Percentiles rank a stretch among this genome's conserved stretches.
phyloP scores from a whole-genome alignment of 768 basidiomycete species.

The Mycena indigotica region DNA sequence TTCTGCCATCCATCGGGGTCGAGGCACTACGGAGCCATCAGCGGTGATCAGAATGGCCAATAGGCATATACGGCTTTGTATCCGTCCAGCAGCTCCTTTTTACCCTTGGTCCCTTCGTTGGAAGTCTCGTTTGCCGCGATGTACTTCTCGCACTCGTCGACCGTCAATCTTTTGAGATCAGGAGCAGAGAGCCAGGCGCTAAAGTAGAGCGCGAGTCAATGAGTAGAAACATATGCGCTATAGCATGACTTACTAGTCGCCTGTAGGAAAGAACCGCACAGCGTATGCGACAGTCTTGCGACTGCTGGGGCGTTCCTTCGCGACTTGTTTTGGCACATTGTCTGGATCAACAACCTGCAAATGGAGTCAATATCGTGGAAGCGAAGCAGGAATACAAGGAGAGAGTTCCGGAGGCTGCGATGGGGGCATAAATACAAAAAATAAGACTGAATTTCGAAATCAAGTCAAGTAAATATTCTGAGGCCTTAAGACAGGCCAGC shows the following conservation, averaged over 20 bases:
- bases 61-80: not conserved
- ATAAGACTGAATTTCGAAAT: not conserved
- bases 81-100: slow-evolving; percentile 2
- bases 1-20: slow-evolving; percentile 1
- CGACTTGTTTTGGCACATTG: slow-evolving; percentile 59
- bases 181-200: not conserved
- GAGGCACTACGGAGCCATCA: not conserved
- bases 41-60: not conserved
- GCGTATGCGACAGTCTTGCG: slow-evolving; percentile 71
- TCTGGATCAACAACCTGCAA: slow-evolving; percentile 79
- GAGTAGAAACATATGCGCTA: not conserved
- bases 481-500: no score
- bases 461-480: no score
- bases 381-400: not conserved
- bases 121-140: slow-evolving; percentile 5
- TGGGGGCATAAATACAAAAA: not conserved
- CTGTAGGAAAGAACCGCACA: not conserved
- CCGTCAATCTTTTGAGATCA: not conserved
- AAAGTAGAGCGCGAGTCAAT: not conserved
- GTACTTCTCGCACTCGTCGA: slow-evolving; percentile 1
- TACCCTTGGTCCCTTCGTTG: slow-evolving; percentile 2
- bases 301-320: slow-evolving; percentile 67
- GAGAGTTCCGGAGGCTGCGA: not conserved
- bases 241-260: not conserved
- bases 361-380: slow-evolving; percentile 3